phyloP scores from a whole-genome alignment of 345 rosid species.

The Eucalyptus dawsonii region DNA sequence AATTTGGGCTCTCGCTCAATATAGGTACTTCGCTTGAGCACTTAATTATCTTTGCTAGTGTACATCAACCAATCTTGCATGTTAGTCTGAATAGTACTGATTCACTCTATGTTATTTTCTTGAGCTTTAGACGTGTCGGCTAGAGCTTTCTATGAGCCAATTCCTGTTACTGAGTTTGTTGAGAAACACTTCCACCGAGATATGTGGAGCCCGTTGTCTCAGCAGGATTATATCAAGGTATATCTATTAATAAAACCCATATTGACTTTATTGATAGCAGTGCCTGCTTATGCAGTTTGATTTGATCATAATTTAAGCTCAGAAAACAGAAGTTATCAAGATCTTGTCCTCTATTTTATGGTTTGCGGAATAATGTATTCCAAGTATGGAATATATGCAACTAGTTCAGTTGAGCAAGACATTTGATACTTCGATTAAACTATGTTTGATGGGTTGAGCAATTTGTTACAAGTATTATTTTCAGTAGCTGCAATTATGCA shows the following conservation, averaged over 20 bases:
- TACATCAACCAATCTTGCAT: not conserved
- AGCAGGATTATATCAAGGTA: slow-evolving; percentile 55
- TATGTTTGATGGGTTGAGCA: not conserved
- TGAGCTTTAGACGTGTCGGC: slow-evolving; percentile 59
- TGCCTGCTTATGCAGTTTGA: not conserved
- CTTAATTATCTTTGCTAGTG: not conserved
- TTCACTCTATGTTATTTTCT: not conserved
- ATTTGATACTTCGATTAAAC: not conserved
- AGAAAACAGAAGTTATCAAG: not conserved
- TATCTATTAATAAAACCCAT: not conserved
- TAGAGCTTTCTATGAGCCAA: slow-evolving; percentile 51
- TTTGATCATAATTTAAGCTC: not conserved
- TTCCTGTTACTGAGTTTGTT: slow-evolving; percentile 37
- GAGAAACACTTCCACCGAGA: slow-evolving; percentile 18
- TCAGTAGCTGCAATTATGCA: not conserved
- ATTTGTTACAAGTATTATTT: not conserved
- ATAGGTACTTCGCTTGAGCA: slow-evolving; percentile 22
- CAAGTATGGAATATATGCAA: not conserved
- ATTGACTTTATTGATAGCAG: not conserved
- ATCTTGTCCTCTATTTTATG: not conserved
- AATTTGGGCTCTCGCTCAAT: slow-evolving; percentile 71
- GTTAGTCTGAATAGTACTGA: not conserved
- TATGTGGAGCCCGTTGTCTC: slow-evolving; percentile 20
- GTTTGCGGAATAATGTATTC: not conserved
- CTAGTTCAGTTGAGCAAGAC: not conserved